phyloP scores from a whole-genome alignment of 2,329 filamentous ascomycete genomes.

The Colletotrichum simmondsii region DNA sequence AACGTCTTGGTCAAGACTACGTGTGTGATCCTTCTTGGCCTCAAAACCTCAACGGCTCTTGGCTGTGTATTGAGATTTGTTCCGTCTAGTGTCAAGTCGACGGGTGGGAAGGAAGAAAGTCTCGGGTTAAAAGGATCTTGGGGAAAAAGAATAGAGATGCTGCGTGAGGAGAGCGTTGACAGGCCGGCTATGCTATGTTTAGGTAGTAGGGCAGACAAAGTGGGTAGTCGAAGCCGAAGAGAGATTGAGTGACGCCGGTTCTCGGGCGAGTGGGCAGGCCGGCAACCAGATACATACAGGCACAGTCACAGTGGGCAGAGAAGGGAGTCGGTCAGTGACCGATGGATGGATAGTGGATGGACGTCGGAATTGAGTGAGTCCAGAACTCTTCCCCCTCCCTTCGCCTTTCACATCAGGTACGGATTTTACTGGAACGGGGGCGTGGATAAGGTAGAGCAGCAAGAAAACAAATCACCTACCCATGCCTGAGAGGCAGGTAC shows the following conservation, averaged over 20 bases:
- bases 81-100: background rate
- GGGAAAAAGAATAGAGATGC: background rate
- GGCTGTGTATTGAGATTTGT: background rate
- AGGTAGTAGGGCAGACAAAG: background rate
- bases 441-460: background rate
- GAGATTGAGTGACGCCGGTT: constrained; percentile 4
- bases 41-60: background rate
- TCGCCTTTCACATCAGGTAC: background rate
- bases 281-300: background rate
- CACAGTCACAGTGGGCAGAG: background rate
- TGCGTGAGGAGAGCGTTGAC: background rate
- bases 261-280: constrained; percentile 6
- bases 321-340: background rate
- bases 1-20: no score
- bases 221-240: background rate
- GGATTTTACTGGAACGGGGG: background rate
- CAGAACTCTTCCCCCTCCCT: constrained; percentile 12
- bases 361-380: constrained; percentile 24
- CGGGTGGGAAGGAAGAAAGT: background rate
- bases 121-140: background rate
- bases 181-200: background rate
- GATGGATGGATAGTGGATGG: background rate
- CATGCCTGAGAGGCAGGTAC: background rate
- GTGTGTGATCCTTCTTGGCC: background rate
- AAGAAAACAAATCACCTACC: background rate